These are phyloP conservation scores for Russula compacta DNA, from an alignment of 768 basidiomycete species.

Conservation along the genomic window DNA sequence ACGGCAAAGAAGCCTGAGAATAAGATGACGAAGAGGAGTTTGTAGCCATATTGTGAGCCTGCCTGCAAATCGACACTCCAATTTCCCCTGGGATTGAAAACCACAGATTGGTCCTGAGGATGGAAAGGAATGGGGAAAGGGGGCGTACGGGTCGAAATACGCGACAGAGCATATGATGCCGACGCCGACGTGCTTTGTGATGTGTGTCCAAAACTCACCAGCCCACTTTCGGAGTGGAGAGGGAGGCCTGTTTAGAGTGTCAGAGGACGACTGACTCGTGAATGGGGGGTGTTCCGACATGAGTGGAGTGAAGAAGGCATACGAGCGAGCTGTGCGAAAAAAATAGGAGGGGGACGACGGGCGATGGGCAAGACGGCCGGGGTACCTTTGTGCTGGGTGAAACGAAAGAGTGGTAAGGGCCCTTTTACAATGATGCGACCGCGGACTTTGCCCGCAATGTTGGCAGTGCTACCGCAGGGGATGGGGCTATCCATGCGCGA, in stretches of 20 bases:
- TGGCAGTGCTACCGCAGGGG: not conserved
- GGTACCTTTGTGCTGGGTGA: conserved; percentile 8
- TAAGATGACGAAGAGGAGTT: conserved; percentile 69
- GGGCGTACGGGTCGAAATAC: conserved; percentile 75
- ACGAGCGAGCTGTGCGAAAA: not conserved
- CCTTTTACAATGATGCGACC: not conserved
- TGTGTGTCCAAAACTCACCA: conserved; percentile 32
- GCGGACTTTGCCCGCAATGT: not conserved
- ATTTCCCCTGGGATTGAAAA: conserved; percentile 48
- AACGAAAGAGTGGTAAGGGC: conserved; percentile 17
- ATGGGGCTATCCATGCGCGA: not conserved
- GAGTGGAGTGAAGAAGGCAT: conserved; percentile 10
- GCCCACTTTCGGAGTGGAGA: not conserved
- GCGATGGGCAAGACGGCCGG: not conserved
- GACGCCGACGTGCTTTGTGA: conserved; percentile 61
- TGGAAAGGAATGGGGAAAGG: not conserved
- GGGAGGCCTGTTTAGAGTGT: not conserved
- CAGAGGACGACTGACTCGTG: not conserved
- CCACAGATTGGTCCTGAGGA: not conserved
- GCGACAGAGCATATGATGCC: conserved; percentile 85
- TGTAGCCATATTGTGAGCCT: conserved; percentile 78
- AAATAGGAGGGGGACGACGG: not conserved
- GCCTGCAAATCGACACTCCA: conserved; percentile 89
- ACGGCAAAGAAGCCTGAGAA: conserved; percentile 76
- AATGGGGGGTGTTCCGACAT: conserved; percentile 6